Base-by-base conservation (phyloP, 139 green algal genomes). In the Cymbomonas tetramitiformis region DNA sequence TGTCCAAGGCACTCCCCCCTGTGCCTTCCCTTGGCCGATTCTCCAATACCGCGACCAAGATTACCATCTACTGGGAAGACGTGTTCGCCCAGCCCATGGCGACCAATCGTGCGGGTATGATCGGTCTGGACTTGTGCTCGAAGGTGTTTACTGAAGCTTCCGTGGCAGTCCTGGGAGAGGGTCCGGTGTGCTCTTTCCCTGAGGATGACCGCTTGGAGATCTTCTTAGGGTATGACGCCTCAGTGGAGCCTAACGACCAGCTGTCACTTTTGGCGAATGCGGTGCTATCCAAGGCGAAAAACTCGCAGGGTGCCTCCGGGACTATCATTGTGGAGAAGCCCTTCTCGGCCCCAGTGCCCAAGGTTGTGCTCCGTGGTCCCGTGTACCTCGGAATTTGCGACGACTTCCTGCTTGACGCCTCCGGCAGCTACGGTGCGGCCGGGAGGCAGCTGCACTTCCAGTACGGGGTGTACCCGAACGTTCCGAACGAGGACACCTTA, bases 401-500 rank as follows among this genome's bases (percentile, higher is more conserved):
- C n/a, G 58, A 67, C 24, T 43, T 59, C 19, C 6, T 31, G 10
- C 28, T 67, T 18, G 58, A 67, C 34, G 49, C 49, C 10, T 46
- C 23, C n/a, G 58, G 58, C 6, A 55, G 36, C 19, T 67, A 67
- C 46, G 58, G 58, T 28, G 39, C 44, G 28, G 47, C 58, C 2
- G 58, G 58, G 23, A 38, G 58, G 2, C n/a, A 19, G 5, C 50
- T 67, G 33, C 43, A 43, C 32, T 67, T 51, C 46, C 25, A 25
- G 8, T 67, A 53, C 34, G 48, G 47, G 23, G 51, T 67, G n/a
- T 38, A 60, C 19, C 58, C 58, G 33, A 67, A 67, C 24, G 47
- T 59, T 18, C 58, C 58, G 15, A 67, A 67, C 47, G 58, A 67
- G 28, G 43, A 38, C 2, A 36, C 47, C 36, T 53, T 67, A 36